A percentile compares a stretch with the other conserved stretches of the same genome.
Conservation (phyloP, 106 monocot species). For the Alisma plantagoaquatica region DNA sequence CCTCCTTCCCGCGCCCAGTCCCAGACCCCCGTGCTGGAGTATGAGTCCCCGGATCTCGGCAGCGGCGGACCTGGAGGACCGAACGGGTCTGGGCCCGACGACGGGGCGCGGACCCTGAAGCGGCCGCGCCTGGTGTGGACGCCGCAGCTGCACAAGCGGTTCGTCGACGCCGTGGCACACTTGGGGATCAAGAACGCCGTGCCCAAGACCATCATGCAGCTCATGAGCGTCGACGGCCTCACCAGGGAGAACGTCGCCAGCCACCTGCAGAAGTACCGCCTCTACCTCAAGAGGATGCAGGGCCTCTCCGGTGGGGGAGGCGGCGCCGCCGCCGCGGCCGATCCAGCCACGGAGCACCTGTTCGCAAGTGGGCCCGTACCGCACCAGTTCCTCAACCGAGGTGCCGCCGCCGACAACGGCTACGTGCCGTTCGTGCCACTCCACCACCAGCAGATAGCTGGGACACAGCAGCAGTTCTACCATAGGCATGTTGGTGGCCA, state of each 20-base stretch:
- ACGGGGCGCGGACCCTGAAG: constrained; percentile 13
- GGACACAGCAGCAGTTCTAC: constrained; percentile 7
- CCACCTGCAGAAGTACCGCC: constrained; percentile 25
- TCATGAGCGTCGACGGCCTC: constrained; percentile 20
- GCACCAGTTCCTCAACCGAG: constrained; percentile 35
- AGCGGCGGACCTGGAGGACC: neutral
- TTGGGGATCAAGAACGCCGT: constrained; percentile 23
- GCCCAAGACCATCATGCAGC: constrained; percentile 25
- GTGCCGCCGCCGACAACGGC: neutral
- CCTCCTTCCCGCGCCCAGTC: constrained; percentile 2
- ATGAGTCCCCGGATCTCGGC: constrained; percentile 5
- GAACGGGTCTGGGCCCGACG: neutral
- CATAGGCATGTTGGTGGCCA: constrained; percentile 20
- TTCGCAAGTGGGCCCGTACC: constrained; percentile 40
- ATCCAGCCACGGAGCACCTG: too few species aligned
- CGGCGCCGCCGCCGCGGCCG: neutral
- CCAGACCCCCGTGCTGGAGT: neutral
- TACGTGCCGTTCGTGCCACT: neutral
- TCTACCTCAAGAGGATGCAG: constrained; percentile 25
- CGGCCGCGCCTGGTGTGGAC: constrained; percentile 20
- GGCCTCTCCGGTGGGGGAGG: constrained; percentile 4
- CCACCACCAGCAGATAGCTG: neutral
- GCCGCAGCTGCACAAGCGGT: constrained; percentile 20
- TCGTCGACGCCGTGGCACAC: constrained; percentile 15
- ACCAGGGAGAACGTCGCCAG: constrained; percentile 17